Base-by-base conservation (phyloP, 768 basidiomycete species). In the Suillus fuscotomentosus region DNA sequence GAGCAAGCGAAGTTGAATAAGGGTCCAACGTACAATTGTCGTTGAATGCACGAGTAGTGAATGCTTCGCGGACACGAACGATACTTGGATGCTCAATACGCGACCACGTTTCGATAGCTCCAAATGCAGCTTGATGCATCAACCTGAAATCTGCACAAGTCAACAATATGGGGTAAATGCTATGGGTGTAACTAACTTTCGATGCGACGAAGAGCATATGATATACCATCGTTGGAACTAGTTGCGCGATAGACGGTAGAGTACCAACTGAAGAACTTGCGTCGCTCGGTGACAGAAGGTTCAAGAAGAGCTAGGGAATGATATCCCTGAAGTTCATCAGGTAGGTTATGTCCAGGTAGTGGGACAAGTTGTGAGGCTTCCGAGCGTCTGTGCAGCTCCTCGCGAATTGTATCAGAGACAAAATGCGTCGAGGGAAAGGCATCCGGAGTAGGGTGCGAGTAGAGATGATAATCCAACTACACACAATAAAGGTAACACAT, bases 391-490 rank as follows among this genome's bases (percentile, higher is more conserved):
- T 83, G 83, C n/a, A 87, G 73, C 55, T 86, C 84, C 66, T 85
- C 84, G 50, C 88, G 89, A 20, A 88, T 79, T 27, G 83, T 82
- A 70, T 95, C 92, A n/a, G 95, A 90, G 56, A 97, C 83, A 78
- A 97, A 98, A 72, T 96, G 94, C 38, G 83, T 80, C 20, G 83
- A 73, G 69, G 83, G 71, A 72, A 90, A 80, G 63, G 81, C 71
- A 67, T 84, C 77, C 51, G 90, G 80, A 71, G 90, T 80, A 69
- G 84, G 84, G 2, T 86, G 84, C 4, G 92, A 89, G 79, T 99
- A 99, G 38, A 98, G 83, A 68, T 98, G 94, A 72, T 99, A 95
- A 72, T 97, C 88, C 54, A 99, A 84, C 94, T 97, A 72, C 50
- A 61, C 10, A 27, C 43, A 34, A 31, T 5, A 48, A 38, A 22